Evolutionary conservation across 177 flowering plant genomes (phyloP), one percentile per base, ranked within the genome.

Genomic region (Tripterygium wilfordii): DNA sequence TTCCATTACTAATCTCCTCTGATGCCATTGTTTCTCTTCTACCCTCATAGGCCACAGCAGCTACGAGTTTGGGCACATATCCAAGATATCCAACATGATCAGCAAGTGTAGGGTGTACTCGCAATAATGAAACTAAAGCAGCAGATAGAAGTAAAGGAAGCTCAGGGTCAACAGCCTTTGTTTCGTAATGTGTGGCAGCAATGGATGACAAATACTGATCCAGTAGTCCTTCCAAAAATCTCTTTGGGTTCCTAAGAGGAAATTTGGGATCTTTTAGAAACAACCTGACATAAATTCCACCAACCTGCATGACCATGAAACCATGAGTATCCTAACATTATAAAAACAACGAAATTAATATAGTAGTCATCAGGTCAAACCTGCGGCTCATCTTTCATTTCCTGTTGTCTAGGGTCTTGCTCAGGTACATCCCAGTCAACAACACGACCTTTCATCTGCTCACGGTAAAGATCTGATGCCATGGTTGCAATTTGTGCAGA

Each of bases 371-470:
- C 21, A 48, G 21, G 35, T 17, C 8, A 26, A 58, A 88, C 98
- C 92, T 92, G 99, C 48, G 99, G 99, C 60, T 94, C 99, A 78
- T 94, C 99, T 69, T 86, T 87, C 97, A 94, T 85, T 61, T 85
- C 97, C 56, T 81, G 92, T 49, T 87, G 97, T 17, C 80, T 71
- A 52, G 99, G 75, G 35, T 96, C 72, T 64, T 87, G 99, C 65
- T 87, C 99, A 51, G 99, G 97, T 29, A 87, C 83, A 71, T 87
- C 99, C 99, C 99, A 94, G 53, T 94, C 99, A 66, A 89, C 66
- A 26, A 89, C 79, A 63, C 83, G 87, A 17, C 99, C 99, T 75
- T 83, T 94, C 79, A 85, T 77, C 75, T 94, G 99, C 55, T 94
- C 95, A 37, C 77, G 80, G 44, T 89, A 87, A 23, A 94, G 69